Percentiles rank a stretch among this genome's conserved stretches.
These are phyloP conservation scores for Camellia oleifera DNA, from an alignment of 179 eudicot species.

Conservation along the genomic window DNA sequence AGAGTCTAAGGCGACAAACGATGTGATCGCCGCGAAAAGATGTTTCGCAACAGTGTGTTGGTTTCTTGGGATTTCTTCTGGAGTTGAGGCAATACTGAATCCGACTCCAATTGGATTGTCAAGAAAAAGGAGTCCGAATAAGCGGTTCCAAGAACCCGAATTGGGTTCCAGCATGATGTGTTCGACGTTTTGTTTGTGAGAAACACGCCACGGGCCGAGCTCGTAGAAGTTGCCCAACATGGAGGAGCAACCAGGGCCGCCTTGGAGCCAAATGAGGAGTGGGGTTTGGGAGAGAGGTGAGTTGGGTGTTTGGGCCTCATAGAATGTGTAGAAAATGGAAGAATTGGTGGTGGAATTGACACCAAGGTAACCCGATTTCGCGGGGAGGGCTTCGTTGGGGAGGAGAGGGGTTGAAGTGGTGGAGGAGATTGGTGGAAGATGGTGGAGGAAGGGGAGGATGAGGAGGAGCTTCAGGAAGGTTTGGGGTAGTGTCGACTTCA, in stretches of 20 bases:
- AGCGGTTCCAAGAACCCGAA: constrained; percentile 61
- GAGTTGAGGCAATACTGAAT: constrained; percentile 61
- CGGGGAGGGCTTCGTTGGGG: constrained; percentile 62
- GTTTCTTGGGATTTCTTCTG: constrained; percentile 63
- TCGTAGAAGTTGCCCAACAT: constrained; percentile 76
- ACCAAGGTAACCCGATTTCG: constrained; percentile 68
- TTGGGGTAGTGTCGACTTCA: constrained; percentile 9
- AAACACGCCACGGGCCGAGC: constrained; percentile 77
- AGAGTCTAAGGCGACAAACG: constrained; percentile 37
- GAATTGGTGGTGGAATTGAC: constrained; percentile 61
- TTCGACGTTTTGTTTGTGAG: constrained; percentile 21
- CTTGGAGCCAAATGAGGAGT: constrained; percentile 89
- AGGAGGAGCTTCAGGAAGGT: constrained; percentile 13
- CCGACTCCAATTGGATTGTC: constrained; percentile 91
- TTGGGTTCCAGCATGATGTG: constrained; percentile 41
- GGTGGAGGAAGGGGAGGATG: constrained; percentile 27
- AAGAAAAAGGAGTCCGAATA: constrained; percentile 67
- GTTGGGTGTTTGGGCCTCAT: constrained; percentile 57
- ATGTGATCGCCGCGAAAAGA: constrained; percentile 48
- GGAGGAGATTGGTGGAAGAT: constrained; percentile 19
- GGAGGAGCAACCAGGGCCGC: constrained; percentile 96
- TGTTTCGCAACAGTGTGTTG: constrained; percentile 59
- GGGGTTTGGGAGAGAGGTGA: constrained; percentile 54
- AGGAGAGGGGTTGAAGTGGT: constrained; percentile 24
- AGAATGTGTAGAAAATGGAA: constrained; percentile 75